phyloP scores from a whole-genome alignment of 495 filamentous ascomycete species.

The Durotheca rogersii region DNA sequence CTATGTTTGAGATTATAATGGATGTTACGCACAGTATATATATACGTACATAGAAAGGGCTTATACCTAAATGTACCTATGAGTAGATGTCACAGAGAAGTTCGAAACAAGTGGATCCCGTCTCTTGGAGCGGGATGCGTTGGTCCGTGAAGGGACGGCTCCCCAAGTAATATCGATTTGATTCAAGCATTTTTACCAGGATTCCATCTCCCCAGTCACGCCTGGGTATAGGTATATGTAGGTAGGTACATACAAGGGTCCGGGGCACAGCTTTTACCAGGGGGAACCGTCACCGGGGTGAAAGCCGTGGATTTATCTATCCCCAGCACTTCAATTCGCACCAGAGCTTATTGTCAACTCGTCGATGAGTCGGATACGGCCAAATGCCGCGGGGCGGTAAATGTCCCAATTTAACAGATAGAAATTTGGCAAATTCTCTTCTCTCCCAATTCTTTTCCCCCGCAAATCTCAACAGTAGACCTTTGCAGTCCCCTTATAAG shows the following conservation, averaged over 20 bases:
- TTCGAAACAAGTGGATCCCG: neutral
- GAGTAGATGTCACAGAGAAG: too few species aligned
- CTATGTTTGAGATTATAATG: neutral
- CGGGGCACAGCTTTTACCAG: conserved; percentile 22
- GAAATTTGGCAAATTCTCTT: neutral
- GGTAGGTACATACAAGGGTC: conserved; percentile 15
- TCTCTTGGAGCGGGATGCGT: conserved; percentile 12
- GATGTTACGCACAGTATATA: too few species aligned
- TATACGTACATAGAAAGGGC: too few species aligned
- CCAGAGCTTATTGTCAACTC: conserved; percentile 26
- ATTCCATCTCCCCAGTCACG: conserved; percentile 7
- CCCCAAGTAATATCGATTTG: conserved; percentile 17
- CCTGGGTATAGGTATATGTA: too few species aligned
- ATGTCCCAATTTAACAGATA: neutral
- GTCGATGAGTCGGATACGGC: conserved; percentile 11
- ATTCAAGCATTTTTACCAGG: conserved; percentile 23
- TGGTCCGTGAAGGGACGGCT: conserved; percentile 17
- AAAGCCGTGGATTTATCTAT: conserved; percentile 27
- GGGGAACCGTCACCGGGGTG: conserved; percentile 6
- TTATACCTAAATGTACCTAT: too few species aligned
- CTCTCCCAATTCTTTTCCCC: neutral
- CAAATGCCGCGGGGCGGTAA: conserved; percentile 6
- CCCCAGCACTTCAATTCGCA: conserved; percentile 15
- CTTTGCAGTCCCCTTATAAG: conserved; percentile 5
- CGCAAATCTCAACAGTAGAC: neutral